Percentiles rank a stretch among this genome's conserved stretches.
Conservation (phyloP, 306 rosid species). For the Cotoneaster glaucophyllus region DNA sequence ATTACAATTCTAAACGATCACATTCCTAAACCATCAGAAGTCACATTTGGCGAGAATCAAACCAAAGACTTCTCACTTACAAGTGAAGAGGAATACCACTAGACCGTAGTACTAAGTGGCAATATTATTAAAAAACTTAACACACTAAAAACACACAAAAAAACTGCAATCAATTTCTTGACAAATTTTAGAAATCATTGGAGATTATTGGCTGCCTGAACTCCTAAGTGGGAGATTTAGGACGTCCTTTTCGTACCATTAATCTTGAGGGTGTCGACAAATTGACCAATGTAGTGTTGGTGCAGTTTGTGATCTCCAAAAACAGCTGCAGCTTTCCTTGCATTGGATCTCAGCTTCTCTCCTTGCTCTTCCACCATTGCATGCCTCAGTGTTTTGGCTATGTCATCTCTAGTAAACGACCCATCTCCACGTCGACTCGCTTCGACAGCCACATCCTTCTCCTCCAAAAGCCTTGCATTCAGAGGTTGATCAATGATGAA, state of each 20-base stretch:
- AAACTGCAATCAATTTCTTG: no score
- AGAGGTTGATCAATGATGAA: conserved; percentile 31
- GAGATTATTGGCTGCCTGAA: no score
- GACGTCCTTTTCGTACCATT: not conserved
- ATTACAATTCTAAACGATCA: no score
- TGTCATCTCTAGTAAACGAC: conserved; percentile 20
- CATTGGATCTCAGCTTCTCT: conserved; percentile 18
- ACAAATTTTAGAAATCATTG: no score
- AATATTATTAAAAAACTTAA: no score
- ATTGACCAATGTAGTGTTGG: conserved; percentile 5
- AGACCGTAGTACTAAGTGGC: no score
- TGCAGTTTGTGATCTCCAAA: conserved; percentile 18
- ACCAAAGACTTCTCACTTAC: no score
- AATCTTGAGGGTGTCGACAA: conserved; percentile 1
- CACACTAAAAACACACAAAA: no score
- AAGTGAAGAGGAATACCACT: no score
- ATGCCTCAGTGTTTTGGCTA: conserved; percentile 23
- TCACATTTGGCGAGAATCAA: no score
- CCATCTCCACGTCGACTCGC: conserved; percentile 32
- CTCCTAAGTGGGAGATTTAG: no score
- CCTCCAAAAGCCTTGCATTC: conserved; percentile 35
- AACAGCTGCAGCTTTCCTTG: conserved; percentile 18
- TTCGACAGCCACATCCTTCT: conserved; percentile 32
- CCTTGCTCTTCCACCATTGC: conserved; percentile 34
- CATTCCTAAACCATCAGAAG: no score